Base-by-base conservation (phyloP, 495 filamentous ascomycete genomes). In the Lasiosphaeria miniovina region DNA sequence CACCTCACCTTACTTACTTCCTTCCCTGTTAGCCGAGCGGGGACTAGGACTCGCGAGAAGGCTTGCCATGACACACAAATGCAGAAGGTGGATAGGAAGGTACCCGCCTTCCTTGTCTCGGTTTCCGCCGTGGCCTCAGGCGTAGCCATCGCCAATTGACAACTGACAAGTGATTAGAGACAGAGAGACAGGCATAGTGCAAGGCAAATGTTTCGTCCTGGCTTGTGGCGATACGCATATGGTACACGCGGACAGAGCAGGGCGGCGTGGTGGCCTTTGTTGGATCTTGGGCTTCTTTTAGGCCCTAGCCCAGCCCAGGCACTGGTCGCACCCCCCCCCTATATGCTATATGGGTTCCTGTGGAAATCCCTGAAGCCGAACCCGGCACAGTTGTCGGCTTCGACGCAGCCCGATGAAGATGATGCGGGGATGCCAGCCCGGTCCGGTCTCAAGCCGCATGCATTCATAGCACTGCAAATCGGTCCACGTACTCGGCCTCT, bases 251-350 rank as follows among this genome's bases (percentile, higher is more conserved):
- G 15, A 46, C 43, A 5, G 43, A 46, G 15, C 43, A n/a, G 43
- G 43, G 5, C 12, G 15, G 43, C 43, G 15, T 5, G 15, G 12
- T n/a, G 12, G 43, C 12, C 12, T 46, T 9, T 46, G 43, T 14
- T 56, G 60, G 60, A n/a, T 32, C 3, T 35, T 50, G 11, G 43
- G 12, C 8, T n/a, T 46, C 15, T n/a, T 4, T n/a, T 46, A 46
- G 43, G 12, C 8, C 43, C 15, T 5, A 5, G 5, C 43, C 15
- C 11, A 41, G 38, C 38, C 38, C 8, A 41, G 38, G 7, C 38
- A 41, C 38, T 9, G 38, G 38, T 41, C 38, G 14, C 38, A 41
- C 8, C 8, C 14, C n/a, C n/a, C n/a, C n/a, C n/a, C n/a, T n/a
- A n/a, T n/a, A n/a, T n/a, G n/a, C n/a, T n/a, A n/a, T n/a, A n/a